Conservation (phyloP, 2,329 filamentous ascomycete species). For the Colletotrichum noveboracense region DNA sequence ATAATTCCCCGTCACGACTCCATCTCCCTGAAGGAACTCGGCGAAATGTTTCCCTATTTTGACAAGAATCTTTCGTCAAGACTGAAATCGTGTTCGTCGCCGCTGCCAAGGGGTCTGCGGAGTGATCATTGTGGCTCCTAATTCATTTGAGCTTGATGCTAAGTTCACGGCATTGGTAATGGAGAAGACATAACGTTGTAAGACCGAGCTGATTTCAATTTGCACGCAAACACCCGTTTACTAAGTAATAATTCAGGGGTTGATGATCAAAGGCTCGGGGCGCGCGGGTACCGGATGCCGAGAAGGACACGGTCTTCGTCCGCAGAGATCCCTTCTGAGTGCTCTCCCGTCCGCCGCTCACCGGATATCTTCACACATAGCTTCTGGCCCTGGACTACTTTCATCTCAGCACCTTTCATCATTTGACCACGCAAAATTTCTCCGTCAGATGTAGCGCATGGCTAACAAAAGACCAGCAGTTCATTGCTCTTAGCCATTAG, state of each 20-base stretch:
- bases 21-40: neutral
- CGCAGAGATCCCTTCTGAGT: neutral
- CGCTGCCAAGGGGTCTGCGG: fast-evolving
- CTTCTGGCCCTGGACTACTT: fast-evolving
- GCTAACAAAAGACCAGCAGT: neutral
- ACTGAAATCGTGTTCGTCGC: fast-evolving
- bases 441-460: neutral
- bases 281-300: neutral
- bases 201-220: neutral
- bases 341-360: fast-evolving
- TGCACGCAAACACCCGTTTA: neutral
- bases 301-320: fast-evolving
- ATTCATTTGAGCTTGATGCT: neutral
- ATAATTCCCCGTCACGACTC: neutral
- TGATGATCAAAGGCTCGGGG: neutral
- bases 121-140: neutral
- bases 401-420: fast-evolving
- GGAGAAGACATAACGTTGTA: neutral
- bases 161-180: neutral
- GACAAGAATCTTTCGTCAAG: neutral
- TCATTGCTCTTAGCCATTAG: neutral
- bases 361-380: fast-evolving
- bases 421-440: fast-evolving
- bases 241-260: fast-evolving
- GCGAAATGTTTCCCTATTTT: fast-evolving